phyloP scores from a whole-genome alignment of 768 basidiomycete species.

The Leccinum variicolor region DNA sequence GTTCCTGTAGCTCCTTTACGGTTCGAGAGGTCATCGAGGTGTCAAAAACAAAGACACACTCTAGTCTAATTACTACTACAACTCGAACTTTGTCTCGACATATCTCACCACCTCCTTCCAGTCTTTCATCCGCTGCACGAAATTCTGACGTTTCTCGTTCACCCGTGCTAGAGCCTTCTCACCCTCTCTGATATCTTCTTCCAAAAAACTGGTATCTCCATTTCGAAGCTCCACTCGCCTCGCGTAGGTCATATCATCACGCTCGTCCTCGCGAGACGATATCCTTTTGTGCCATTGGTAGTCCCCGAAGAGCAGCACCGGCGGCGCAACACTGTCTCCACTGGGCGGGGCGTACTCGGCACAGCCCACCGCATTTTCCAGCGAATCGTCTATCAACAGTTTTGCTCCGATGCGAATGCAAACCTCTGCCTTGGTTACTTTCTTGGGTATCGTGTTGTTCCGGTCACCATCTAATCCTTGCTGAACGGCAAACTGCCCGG shows the following conservation, averaged over 20 bases:
- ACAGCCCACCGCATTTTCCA: constrained; percentile 71
- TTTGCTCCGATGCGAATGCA: constrained; percentile 61
- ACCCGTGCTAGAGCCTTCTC: constrained; percentile 44
- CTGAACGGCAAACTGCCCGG: constrained; percentile 63
- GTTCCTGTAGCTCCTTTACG: constrained; percentile 47
- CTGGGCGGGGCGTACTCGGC: constrained; percentile 29
- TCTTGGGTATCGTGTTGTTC: constrained; percentile 42
- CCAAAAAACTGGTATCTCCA: constrained; percentile 54
- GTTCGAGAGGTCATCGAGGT: constrained; percentile 39
- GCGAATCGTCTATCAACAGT: constrained; percentile 75
- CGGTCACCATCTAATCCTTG: constrained; percentile 30
- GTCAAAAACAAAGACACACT: too few relatives aligned
- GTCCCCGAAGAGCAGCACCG: constrained; percentile 69
- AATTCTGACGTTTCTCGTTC: constrained; percentile 35
- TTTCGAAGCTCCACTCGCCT: constrained; percentile 42
- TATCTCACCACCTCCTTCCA: constrained; percentile 59
- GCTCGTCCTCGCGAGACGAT: constrained; percentile 42
- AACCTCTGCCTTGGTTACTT: constrained; percentile 70
- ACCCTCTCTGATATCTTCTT: constrained; percentile 36
- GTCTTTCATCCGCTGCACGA: constrained; percentile 51
- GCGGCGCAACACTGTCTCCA: constrained; percentile 33
- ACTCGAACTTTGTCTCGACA: constrained; percentile 31
- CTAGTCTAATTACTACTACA: neutral
- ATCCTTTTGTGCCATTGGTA: constrained; percentile 73
- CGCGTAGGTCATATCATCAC: constrained; percentile 54